These are phyloP conservation scores for Viola pubescens DNA, from an alignment of 441 rosid genomes.

Conservation along the genomic window DNA sequence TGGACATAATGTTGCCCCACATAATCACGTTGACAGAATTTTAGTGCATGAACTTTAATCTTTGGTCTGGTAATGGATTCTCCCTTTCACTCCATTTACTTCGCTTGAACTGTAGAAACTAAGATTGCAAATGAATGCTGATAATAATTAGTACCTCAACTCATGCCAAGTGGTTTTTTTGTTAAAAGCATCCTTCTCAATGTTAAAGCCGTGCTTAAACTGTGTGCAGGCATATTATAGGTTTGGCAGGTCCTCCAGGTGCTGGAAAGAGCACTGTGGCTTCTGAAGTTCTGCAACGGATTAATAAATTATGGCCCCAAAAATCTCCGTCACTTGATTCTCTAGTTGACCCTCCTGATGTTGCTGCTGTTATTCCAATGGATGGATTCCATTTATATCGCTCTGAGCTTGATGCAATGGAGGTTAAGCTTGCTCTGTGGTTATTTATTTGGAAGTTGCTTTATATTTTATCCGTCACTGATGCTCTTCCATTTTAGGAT, in stretches of 20 bases:
- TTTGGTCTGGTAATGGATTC: too few relatives aligned
- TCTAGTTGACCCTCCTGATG: constrained; percentile 56
- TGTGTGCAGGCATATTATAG: constrained; percentile 56
- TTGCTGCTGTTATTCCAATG: constrained; percentile 78
- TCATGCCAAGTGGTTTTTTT: neutral
- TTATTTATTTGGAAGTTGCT: constrained; percentile 6
- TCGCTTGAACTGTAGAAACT: too few relatives aligned
- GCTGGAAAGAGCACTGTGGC: constrained; percentile 89
- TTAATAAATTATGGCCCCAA: constrained; percentile 62
- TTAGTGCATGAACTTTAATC: too few relatives aligned
- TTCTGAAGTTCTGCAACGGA: constrained; percentile 48
- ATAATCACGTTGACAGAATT: too few relatives aligned
- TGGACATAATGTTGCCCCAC: too few relatives aligned
- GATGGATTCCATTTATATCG: constrained; percentile 93
- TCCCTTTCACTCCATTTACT: too few relatives aligned
- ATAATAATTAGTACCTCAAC: too few relatives aligned
- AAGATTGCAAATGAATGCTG: too few relatives aligned
- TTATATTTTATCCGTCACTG: constrained; percentile 17
- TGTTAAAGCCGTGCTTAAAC: constrained; percentile 4
- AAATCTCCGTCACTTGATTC: constrained; percentile 57
- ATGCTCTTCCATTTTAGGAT: constrained; percentile 35
- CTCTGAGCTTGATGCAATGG: constrained; percentile 85
- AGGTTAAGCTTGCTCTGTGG: constrained; percentile 38
- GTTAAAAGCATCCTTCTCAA: neutral
- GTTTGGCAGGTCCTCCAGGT: constrained; percentile 93